Evolutionary conservation across 148 eudicot genomes (phyloP).

Genomic region (Spergularia bocconei): DNA sequence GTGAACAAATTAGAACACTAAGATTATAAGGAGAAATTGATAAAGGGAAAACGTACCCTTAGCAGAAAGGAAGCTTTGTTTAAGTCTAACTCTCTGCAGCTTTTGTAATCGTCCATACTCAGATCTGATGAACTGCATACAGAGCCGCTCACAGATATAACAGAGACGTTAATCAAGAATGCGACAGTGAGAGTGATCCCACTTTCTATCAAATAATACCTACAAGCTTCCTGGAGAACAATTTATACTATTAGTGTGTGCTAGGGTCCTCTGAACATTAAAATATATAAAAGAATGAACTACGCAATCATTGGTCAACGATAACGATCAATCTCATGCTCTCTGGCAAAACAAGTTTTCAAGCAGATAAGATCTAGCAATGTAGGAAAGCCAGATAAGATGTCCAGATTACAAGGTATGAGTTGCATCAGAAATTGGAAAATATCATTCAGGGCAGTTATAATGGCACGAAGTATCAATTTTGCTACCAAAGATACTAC

Average conservation of each 20-base stretch:
- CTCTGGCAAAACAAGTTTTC: not conserved
- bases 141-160: conserved; percentile 89
- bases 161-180: conserved; percentile 81
- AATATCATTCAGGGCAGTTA: too few relatives aligned
- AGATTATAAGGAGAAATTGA: not conserved
- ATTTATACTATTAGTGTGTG: not conserved
- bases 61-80: conserved; percentile 92
- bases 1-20: too few relatives aligned
- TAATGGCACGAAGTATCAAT: too few relatives aligned
- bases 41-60: conserved; percentile 58
- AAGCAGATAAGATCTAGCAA: not conserved
- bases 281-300: not conserved
- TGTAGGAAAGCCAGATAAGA: too few relatives aligned
- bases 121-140: conserved; percentile 75
- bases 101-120: conserved; percentile 56
- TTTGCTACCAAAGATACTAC: too few relatives aligned
- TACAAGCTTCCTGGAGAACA: conserved; percentile 82
- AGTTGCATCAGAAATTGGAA: too few relatives aligned
- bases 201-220: conserved; percentile 88
- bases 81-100: conserved; percentile 78
- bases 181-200: conserved; percentile 80
- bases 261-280: not conserved
- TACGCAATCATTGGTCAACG: not conserved
- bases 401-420: too few relatives aligned
- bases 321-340: not conserved